Percentiles rank a stretch among this genome's conserved stretches.
Conservation (phyloP, 2,329 filamentous ascomycete species). For the Nannizziopsis arthrosporioides region DNA sequence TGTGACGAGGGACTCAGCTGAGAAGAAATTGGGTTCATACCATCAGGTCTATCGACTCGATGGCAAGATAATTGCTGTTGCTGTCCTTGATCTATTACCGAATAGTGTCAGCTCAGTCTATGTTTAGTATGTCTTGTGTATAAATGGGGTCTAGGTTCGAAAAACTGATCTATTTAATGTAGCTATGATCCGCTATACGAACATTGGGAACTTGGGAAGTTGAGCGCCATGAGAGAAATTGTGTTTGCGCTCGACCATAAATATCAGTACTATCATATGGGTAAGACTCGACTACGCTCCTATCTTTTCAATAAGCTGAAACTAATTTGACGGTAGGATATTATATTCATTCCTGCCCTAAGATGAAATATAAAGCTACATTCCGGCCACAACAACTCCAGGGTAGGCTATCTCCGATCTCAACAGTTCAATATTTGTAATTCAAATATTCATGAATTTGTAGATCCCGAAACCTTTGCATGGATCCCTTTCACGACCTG, state of each 20-base stretch:
- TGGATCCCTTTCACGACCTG: conserved; percentile 38
- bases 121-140: conserved; percentile 29
- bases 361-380: conserved; percentile 41
- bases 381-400: conserved; percentile 35
- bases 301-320: background rate
- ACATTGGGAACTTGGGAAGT: conserved; percentile 51
- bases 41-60: conserved; percentile 42
- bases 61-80: conserved; percentile 39
- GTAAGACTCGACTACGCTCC: conserved; percentile 20
- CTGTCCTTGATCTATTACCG: conserved; percentile 38
- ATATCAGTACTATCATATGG: conserved; percentile 56
- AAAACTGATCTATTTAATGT: background rate
- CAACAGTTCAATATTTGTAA: background rate
- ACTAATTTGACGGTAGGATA: conserved; percentile 35
- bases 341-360: conserved; percentile 49
- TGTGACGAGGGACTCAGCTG: conserved; percentile 26
- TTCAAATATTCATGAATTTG: conserved; percentile 20
- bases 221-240: conserved; percentile 51
- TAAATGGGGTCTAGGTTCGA: background rate
- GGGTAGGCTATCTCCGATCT: background rate
- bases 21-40: conserved; percentile 38
- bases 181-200: conserved; percentile 51
- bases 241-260: conserved; percentile 43
- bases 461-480: conserved; percentile 37
- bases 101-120: conserved; percentile 41